These are phyloP conservation scores for Aureobasidium melanogenum DNA, from an alignment of 2,329 filamentous ascomycete species.

Conservation along the genomic window DNA sequence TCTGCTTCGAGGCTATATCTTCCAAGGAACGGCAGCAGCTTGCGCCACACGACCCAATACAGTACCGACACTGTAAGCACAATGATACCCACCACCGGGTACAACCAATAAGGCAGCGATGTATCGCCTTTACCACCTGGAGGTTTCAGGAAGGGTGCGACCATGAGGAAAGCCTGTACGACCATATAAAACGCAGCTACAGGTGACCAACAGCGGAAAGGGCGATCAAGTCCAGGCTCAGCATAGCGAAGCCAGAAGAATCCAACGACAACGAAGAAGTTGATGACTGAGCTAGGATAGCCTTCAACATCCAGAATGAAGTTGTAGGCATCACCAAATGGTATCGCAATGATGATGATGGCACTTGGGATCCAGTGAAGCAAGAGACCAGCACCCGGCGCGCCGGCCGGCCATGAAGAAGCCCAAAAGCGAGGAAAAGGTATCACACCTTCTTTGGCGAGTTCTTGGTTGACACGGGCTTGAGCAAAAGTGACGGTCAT, in stretches of 20 bases:
- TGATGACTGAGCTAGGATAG: slow-evolving; percentile 55
- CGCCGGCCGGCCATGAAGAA: slow-evolving; percentile 19
- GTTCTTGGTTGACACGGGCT: slow-evolving; percentile 63
- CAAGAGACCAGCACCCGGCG: slow-evolving; percentile 39
- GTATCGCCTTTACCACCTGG: not conserved
- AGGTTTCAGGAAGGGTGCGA: not conserved
- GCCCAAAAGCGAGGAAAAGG: slow-evolving; percentile 54
- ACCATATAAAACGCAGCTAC: not conserved
- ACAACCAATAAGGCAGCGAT: slow-evolving; percentile 38
- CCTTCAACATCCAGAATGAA: slow-evolving; percentile 67
- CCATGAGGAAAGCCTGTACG: not conserved
- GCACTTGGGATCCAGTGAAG: slow-evolving; percentile 61
- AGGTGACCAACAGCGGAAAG: not conserved
- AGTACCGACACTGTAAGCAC: slow-evolving; percentile 39
- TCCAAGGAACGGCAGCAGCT: not conserved
- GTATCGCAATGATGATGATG: slow-evolving; percentile 54
- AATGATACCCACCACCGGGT: slow-evolving; percentile 32
- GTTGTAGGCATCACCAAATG: slow-evolving; percentile 57
- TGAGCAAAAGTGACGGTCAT: slow-evolving; percentile 59
- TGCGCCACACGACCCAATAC: slow-evolving; percentile 60
- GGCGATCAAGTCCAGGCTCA: slow-evolving; percentile 40
- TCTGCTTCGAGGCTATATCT: not conserved
- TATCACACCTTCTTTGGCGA: slow-evolving; percentile 62
- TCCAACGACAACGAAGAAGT: slow-evolving; percentile 48
- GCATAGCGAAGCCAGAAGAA: slow-evolving; percentile 53